Base-by-base conservation (phyloP, 352 stramenopile species). In the Saprolegnia parasitica region DNA sequence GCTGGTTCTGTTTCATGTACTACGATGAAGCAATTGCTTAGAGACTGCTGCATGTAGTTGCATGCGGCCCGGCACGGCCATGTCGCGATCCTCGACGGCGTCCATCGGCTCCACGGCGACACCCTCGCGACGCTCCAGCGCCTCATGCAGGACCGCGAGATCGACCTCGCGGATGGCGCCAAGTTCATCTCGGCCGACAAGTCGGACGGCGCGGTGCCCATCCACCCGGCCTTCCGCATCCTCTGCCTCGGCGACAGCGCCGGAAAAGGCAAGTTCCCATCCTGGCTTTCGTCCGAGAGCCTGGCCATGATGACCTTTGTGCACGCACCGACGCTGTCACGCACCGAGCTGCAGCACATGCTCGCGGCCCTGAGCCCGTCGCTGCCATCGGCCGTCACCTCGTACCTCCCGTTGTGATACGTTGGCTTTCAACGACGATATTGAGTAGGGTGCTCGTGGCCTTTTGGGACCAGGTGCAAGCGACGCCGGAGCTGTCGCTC, bases 21-120 rank as follows among this genome's bases (percentile, higher is more conserved):
- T 61, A 35, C 29, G 42, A 23, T 61, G 5, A 57, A 6, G 52
- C 35, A n/a, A 21, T 5, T 67, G 56, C 56, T 21, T 11, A 18
- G 6, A 63, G 20, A 15, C n/a, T n/a, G n/a, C n/a, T n/a, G n/a
- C 20, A 57, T 15, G 32, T 68, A 68, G 62, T 18, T 68, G 40
- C 80, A 89, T 67, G 93, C 95, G 6, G 93, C 93, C 56, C 71
- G 86, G 18, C 77, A 86, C 35, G 96, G 95, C 0, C 79, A 90
- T 61, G 71, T 96, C 3, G 83, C 84, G 0, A 84, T 98, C 47
- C 72, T 99, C 4, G 96, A 98, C 81, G 95, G 95, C 21, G 81
- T 98, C 9, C 91, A 99, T 63, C 96, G 95, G 15, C 78, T 98
- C 5, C 79, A 87, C 13, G 81, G 84, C 20, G 95, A 97, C 78